Evolutionary conservation across 768 basidiomycete genomes (phyloP), one percentile per base, ranked within the genome.

Genomic region (Gymnopilus junonius): DNA sequence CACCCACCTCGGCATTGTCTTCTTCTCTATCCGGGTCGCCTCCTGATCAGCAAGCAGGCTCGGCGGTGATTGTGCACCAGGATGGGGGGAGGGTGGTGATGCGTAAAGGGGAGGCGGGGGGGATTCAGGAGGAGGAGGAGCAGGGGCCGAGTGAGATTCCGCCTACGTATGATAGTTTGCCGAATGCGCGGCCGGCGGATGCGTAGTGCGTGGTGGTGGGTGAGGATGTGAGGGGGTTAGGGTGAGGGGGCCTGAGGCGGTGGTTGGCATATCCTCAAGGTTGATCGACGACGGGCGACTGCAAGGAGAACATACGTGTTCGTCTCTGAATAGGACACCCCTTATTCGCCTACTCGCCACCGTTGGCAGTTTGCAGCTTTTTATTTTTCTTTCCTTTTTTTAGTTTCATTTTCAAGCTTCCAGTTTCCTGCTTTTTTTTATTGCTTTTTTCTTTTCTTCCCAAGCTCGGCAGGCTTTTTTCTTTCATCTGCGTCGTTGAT

Each of bases 91-190:
- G 71, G 35, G 67, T 73, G 40, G 65, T 63, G 12, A 46, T 69
- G 57, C 45, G 66, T 0, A 59, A 65, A 51, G 64, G 64, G 54
- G 69, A 46, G 45, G 66, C 43, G 37, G 64, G 50, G 31, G 64
- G 57, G 50, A 71, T 57, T 48, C 67, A 53, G 59, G 51, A 34
- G 62, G 65, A 64, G 59, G 55, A 64, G 54, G 56, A 54, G 39
- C 61, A 65, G 61, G 65, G 65, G 65, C 35, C 55, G 60, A 51
- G 53, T 45, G 69, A 73, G 70, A 75, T 74, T 37, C 74, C 74
- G 55, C 74, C 72, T 32, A 72, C 70, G 0, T 75, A 75, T 71
- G 73, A 74, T 67, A 75, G 74, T 65, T 63, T 75, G 50, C 55
- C 62, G 37, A 35, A 23, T 45, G 53, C 50, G 27, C 11, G 42